Base-by-base conservation (phyloP, 1,284 basidiomycete genomes). In the Ceratobasidium sp. region DNA sequence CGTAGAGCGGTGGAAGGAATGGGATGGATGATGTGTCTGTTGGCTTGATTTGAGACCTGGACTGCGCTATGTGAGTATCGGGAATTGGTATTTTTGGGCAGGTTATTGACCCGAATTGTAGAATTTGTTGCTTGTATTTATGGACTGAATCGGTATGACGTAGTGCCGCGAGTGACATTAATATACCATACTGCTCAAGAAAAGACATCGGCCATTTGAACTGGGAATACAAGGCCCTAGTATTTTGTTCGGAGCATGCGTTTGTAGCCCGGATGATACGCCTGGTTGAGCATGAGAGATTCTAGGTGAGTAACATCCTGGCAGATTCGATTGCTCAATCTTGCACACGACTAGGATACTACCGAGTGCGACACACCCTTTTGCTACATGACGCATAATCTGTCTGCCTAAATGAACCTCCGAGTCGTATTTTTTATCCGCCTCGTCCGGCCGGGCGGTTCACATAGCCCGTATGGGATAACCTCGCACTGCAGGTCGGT, bases 111-210 rank as follows among this genome's bases (percentile, higher is more conserved):
- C 2, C 2, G 11, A 22, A 7, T 34, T 56, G 53, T n/a, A 56
- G 53, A 22, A 56, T 34, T 56, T 34, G 46, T 56, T 56, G 53
- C 27, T 31, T 56, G 53, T 56, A 56, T 31, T 56, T 56, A 56
- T 56, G 27, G 53, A 56, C 31, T 31, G 53, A 22, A 56, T 31
- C n/a, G 48, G 53, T 29, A 29, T 11, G 53, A 56, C 31, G 31
- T 34, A 16, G 53, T 11, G n/a, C 13, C 8, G 27, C 27, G 19
- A 56, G 27, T 31, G 11, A 16, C 27, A 13, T 7, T 53, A 31
- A 31, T 22, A 29, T 31, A n/a, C 14, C 31, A n/a, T 31, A 3
- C 16, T 34, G 27, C 27, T 8, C 24, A 11, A 56, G 5, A 5
- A 8, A 11, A 27, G 22, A 54, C 43, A 34, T 34, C 24, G 27